Conservation (phyloP, 2,329 filamentous ascomycete genomes). For the Hypoxylon sp. region DNA sequence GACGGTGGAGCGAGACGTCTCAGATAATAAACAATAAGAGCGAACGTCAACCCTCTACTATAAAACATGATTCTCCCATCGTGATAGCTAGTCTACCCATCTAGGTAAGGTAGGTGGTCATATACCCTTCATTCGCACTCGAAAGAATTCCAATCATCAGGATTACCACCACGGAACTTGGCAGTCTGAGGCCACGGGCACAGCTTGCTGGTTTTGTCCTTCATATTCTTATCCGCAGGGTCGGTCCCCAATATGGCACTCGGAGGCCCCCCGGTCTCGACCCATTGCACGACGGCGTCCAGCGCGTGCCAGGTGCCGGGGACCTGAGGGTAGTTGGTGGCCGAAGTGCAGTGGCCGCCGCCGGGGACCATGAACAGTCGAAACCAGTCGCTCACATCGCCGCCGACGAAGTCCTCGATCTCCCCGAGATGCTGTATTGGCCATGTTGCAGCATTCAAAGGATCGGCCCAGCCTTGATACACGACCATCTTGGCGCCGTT, state of each 20-base stretch:
- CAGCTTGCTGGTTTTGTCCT: slow-evolving; percentile 42
- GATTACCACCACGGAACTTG: slow-evolving; percentile 20
- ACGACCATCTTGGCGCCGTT: slow-evolving; percentile 49
- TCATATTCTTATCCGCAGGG: slow-evolving; percentile 42
- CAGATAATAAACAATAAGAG: not conserved
- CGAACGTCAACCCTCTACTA: too few species aligned
- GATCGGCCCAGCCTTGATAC: slow-evolving; percentile 51
- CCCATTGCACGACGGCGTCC: slow-evolving; percentile 46
- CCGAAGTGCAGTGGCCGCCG: slow-evolving; percentile 50
- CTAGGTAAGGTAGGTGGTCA: too few species aligned
- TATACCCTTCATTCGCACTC: not conserved
- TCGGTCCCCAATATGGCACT: slow-evolving; percentile 41
- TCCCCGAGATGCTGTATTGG: slow-evolving; percentile 49
- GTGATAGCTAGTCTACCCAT: not conserved
- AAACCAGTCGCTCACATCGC: slow-evolving; percentile 45
- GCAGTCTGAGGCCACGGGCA: slow-evolving; percentile 36
- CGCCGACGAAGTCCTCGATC: slow-evolving; percentile 38
- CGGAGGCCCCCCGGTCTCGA: slow-evolving; percentile 44
- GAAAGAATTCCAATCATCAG: slow-evolving; percentile 31
- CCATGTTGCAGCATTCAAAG: slow-evolving; percentile 48
- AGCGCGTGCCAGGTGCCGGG: slow-evolving; percentile 47
- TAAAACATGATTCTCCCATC: too few species aligned
- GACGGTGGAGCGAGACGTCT: too few species aligned
- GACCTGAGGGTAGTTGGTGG: slow-evolving; percentile 43
- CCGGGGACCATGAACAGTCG: slow-evolving; percentile 51